Evolutionary conservation across 805 yeast species (phyloP), one percentile per base, ranked within the genome.

Genomic region (Monosporozyma unispora): DNA sequence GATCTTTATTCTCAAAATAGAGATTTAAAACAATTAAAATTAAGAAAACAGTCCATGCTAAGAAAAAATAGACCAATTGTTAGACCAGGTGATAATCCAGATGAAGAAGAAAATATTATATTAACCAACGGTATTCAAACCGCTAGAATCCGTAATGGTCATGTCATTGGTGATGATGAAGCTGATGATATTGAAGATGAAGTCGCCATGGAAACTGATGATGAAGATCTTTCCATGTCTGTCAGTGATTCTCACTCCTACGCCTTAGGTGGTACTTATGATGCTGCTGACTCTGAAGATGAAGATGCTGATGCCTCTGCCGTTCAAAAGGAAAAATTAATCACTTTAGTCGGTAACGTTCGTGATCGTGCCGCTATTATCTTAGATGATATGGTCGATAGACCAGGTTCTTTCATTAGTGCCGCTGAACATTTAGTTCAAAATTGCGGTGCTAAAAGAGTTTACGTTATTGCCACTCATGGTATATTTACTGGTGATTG

Each of bases 381-480:
- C 52, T 75, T 93, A 51, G 99, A 93, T 70, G 99, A 93, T 66
- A 87, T 93, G 95, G 84, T 93, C 60, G 99, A 93, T 66, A 88
- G 93, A 65, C 96, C 96, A 43, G 82, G 84, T 55, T 81, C 95
- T 9, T 91, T 90, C 64, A 85, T 93, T 55, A 91, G 97, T 28
- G 99, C 99, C 41, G 99, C 99, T 31, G 99, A 93, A 71, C 99
- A 93, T 71, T 80, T 95, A 66, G 79, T 95, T 57, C 75, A 87
- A 69, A 91, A 90, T 69, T 93, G 99, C 72, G 99, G 99, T 50
- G 99, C 99, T 52, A 84, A 82, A 59, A 77, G 80, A 51, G 96
- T 93, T 25, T 87, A 84, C 59, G 81, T 93, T 22, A 81, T 93
- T 52, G 98, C 96, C 14, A 91, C 98, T 3, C 99, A 93, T 63